Evolutionary conservation across 2,329 filamentous ascomycete species (phyloP), one percentile per base, ranked within the genome.

Genomic region (Ceratocystis diversiconidia): DNA sequence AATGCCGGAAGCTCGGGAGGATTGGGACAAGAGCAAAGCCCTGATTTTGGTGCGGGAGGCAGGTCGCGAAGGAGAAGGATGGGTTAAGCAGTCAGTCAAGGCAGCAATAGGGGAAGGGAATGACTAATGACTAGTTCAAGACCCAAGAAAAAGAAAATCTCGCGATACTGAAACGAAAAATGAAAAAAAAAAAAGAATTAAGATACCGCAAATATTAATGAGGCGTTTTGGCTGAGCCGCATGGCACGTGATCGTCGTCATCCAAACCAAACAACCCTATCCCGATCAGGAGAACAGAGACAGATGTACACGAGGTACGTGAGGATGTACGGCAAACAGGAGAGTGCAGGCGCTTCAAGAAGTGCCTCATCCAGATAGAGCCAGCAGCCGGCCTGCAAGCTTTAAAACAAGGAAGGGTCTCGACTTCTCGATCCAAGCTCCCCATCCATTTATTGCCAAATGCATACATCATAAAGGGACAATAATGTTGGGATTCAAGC

Each of bases 1-100:
- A 61, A 50, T 36, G 43, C 65, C 52, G 65, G 61, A 66, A 63
- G 61, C 61, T 63, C 50, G 65, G 65, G 41, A 63, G 65, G 65
- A 61, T 63, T 61, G 36, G 10, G 41, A 46, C 43, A 46, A 46
- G n/a, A 32, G 36, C 36, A 41, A 12, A 36, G 36, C 36, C 36
- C 10, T 36, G 48, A 28, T 52, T 61, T 57, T 65, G 5, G 46
- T 32, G 62, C 28, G 30, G 25, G 12, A 32, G 48, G 17, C 17
- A 19, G 43, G 15, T 8, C 8, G 60, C n/a, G 5, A 17, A 46
- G 17, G 22, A 61, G 32, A 3, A 28, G 60, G 12, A 28, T 10
- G 8, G 17, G 46, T 1, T 17, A 17, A 12, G 12, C 28, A 55
- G 12, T 7, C n/a, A 12, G 10, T 36, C 41, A 61, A 12, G 10